Evolutionary conservation across 2,329 filamentous ascomycete species (phyloP).

Genomic region (Sarocladium brachiariae): DNA sequence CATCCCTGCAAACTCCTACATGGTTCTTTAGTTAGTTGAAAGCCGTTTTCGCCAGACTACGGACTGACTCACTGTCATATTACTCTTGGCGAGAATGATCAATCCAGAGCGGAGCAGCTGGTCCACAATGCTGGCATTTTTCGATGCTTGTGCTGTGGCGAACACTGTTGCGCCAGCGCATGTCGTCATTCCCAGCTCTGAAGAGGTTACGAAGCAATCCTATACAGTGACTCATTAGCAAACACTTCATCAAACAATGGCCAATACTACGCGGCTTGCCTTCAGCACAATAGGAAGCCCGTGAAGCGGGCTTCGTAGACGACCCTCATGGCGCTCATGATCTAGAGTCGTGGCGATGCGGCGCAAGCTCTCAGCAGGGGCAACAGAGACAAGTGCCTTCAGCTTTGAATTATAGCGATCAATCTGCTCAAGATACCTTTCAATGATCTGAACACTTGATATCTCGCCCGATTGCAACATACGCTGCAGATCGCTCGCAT

Average conservation of each 20-base stretch:
- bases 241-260: neutral
- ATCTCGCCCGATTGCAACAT: slow-evolving; percentile 1
- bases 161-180: slow-evolving; percentile 10
- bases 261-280: neutral
- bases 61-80: slow-evolving; percentile 11
- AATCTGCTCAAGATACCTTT: slow-evolving; percentile 10
- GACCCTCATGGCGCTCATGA: slow-evolving; percentile 8
- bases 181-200: slow-evolving; percentile 11
- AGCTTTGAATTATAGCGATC: slow-evolving; percentile 8
- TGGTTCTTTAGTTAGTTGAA: neutral
- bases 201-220: slow-evolving; percentile 12
- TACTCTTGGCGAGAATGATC: slow-evolving; percentile 11
- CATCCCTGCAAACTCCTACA: slow-evolving; percentile 12
- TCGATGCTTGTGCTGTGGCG: slow-evolving; percentile 9
- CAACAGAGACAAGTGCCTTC: slow-evolving; percentile 11
- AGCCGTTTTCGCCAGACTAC: neutral
- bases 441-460: slow-evolving; percentile 10
- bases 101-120: slow-evolving; percentile 10
- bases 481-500: slow-evolving; percentile 9
- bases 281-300: slow-evolving; percentile 12
- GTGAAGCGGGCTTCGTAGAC: slow-evolving; percentile 8
- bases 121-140: slow-evolving; percentile 11
- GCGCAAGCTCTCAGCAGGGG: slow-evolving; percentile 8
- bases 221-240: too few relatives aligned
- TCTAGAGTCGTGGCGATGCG: slow-evolving; percentile 7